Evolutionary conservation across 192 early-diverging fungal species (phyloP).

Genomic region (Mortierella alpina): DNA sequence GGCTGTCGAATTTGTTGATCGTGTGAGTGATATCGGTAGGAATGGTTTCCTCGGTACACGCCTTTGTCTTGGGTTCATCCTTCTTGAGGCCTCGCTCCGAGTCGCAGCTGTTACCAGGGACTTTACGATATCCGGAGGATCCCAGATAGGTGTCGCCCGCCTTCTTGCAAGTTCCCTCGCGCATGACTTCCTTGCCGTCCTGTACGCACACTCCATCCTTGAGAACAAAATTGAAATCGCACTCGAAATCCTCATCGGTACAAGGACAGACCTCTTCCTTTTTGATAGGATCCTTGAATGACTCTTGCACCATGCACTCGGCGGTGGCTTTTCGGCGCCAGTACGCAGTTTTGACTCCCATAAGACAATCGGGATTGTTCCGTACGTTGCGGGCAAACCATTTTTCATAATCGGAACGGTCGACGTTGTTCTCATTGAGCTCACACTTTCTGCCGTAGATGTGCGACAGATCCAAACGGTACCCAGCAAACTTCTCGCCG

Average conservation of each 20-base stretch:
- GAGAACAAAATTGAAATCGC: slow-evolving; percentile 86
- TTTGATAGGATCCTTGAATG: slow-evolving; percentile 68
- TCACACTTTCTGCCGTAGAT: slow-evolving; percentile 75
- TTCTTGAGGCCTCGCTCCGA: slow-evolving; percentile 55
- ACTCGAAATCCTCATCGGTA: slow-evolving; percentile 89
- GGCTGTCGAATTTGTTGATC: slow-evolving; percentile 39
- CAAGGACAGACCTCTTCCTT: slow-evolving; percentile 78
- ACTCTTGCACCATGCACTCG: slow-evolving; percentile 77
- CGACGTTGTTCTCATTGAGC: slow-evolving; percentile 65
- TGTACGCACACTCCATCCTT: slow-evolving; percentile 70
- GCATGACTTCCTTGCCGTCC: slow-evolving; percentile 63
- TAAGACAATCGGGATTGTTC: slow-evolving; percentile 77
- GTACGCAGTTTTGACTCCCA: slow-evolving; percentile 79
- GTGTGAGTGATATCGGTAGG: slow-evolving; percentile 40
- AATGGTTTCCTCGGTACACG: slow-evolving; percentile 56
- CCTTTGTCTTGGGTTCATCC: slow-evolving; percentile 68
- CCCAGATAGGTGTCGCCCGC: slow-evolving; percentile 74
- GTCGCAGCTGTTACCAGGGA: slow-evolving; percentile 87
- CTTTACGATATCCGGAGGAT: slow-evolving; percentile 81
- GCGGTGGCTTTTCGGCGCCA: slow-evolving; percentile 81
- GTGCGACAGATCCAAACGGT: slow-evolving; percentile 79
- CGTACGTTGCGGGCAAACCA: slow-evolving; percentile 72
- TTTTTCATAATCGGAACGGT: slow-evolving; percentile 75
- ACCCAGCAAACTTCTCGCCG: slow-evolving; percentile 52
- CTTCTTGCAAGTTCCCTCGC: slow-evolving; percentile 71